A percentile compares a stretch with the other conserved stretches of the same genome.
phyloP scores from a whole-genome alignment of 192 early-diverging fungal species.

The Gonapodya sp. region DNA sequence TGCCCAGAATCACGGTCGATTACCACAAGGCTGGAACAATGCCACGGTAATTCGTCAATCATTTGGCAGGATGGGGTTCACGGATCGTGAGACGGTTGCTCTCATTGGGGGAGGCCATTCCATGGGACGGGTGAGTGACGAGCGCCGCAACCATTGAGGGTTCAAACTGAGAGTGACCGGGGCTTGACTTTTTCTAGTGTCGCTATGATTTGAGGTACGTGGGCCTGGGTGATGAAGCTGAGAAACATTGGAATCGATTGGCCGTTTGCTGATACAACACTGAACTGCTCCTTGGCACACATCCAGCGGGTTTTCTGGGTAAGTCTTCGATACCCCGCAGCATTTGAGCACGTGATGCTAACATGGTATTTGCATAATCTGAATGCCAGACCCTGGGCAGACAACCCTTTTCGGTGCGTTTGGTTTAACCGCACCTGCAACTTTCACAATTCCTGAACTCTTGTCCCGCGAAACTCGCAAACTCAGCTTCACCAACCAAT shows the following conservation, averaged over 20 bases:
- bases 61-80: not conserved
- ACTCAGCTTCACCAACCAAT: not conserved
- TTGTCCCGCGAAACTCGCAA: no score
- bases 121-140: not conserved
- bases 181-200: not conserved
- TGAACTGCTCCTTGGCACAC: not conserved
- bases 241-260: not conserved
- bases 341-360: not conserved
- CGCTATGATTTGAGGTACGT: not conserved
- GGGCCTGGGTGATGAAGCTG: no score
- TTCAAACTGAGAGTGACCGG: not conserved
- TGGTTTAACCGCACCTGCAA: not conserved
- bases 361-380: not conserved
- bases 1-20: not conserved
- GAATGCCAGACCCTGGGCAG: not conserved
- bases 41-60: not conserved
- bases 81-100: not conserved
- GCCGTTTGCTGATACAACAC: not conserved
- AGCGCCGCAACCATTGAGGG: not conserved
- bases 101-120: slow-evolving; percentile 3
- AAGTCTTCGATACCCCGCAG: not conserved
- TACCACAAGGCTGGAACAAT: not conserved
- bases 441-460: not conserved
- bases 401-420: not conserved
- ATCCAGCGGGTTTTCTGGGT: not conserved